Evolutionary conservation across 2,329 filamentous ascomycete genomes (phyloP), one percentile per base, ranked within the genome.

Genomic region (Massarina eburnea): DNA sequence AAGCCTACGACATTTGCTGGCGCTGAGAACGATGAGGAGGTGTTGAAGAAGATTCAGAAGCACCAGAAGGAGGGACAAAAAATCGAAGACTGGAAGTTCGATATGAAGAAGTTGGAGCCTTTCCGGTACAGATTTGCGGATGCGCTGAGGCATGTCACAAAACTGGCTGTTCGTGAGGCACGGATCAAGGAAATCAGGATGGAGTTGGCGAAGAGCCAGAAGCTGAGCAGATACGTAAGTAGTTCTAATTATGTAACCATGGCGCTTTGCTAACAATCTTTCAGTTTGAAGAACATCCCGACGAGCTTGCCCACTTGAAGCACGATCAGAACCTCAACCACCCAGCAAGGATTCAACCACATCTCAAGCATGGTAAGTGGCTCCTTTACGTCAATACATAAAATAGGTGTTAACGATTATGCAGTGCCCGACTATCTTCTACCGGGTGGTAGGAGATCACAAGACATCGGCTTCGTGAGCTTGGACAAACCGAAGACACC

Each of bases 131-230:
- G 94, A 12, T 68, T 70, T 82, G 88, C 89, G 42, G 94, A 97
- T 68, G 94, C 92, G 0, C 76, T 99, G 32, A 83, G 91, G 52
- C 86, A 91, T 0, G 91, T 99, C 2, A 99, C 94, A 8, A 84
- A 88, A 47, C 87, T 95, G 20, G 88, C 92, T 0, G 83, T 99
- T 35, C 87, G 92, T 54, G 91, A 96, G 75, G 92, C 94, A 2
- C 82, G 94, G 39, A 88, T 89, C 8, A 83, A 89, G 48, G 92
- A 99, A 72, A 80, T 99, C 45, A 82, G 89, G 43, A 85, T 92
- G 67, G 94, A 97, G 70, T 78, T 99, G 10, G 78, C 96, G 59
- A 95, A 95, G 74, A 92, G 87, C 55, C 92, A 97, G 65, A 96
- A 96, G 72, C 76, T 99, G 43, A 91, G 94, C 72, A 81, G 91